Base-by-base conservation (phyloP, 352 stramenopile genomes). In the Plasmopara viticola region DNA sequence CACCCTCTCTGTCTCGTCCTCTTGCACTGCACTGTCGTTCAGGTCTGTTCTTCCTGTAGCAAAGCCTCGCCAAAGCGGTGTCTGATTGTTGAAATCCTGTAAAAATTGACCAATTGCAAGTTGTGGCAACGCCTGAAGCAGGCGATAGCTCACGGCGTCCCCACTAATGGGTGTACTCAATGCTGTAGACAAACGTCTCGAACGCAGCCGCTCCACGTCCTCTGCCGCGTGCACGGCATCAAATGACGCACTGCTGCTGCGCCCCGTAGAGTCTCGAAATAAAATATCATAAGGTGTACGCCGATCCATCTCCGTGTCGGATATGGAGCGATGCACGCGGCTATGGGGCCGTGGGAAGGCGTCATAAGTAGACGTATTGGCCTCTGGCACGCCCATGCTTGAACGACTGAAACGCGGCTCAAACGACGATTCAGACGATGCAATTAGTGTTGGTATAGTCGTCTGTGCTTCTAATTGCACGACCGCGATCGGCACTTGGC, bases 91-190 rank as follows among this genome's bases (percentile, higher is more conserved):
- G 4, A 63, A 56, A 28, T 72, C 64, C 17, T 68, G 60, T 35
- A 76, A 34, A 34, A 68, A 66, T 38, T 76, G 67, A 12, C 54
- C 48, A 37, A 71, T 53, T 18, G 40, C 31, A 15, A 74, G 52
- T 38, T 72, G 66, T 6, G 66, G 66, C 3, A 72, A 29, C 5
- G 62, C 62, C 41, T 76, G 67, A 7, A 76, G 35, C 15, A 72
- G 56, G 47, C 67, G 54, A 0, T 53, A 56, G 45, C 59, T 62
- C 15, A 75, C 66, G 0, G 51, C 61, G 6, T 70, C 61, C 0
- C 53, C 55, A 43, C 57, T 70, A 0, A 64, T 53, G 12, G 64
- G 56, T 3, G 56, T 57, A 18, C 50, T 72, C 41, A 69, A 30
- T 38, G 51, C 39, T 31, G 56, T 29, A 18, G 50, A 12, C 25